Conservation (phyloP, 148 eudicot species). For the Chenopodium quinoa region DNA sequence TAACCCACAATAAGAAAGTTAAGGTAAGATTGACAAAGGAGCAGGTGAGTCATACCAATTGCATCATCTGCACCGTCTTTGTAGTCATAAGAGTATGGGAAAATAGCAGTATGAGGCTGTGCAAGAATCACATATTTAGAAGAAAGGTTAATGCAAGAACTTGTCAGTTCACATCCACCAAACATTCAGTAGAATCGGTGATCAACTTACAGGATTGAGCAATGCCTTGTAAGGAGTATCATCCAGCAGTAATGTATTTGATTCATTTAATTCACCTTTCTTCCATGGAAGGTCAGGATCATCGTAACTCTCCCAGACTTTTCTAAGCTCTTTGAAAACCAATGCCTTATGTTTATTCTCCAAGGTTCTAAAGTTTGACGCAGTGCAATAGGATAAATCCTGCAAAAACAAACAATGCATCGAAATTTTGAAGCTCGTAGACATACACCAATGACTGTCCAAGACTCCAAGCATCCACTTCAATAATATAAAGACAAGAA, state of each 20-base stretch:
- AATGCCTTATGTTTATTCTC: slow-evolving; percentile 79
- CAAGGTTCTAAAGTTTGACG: slow-evolving; percentile 64
- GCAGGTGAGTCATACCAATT: slow-evolving; percentile 50
- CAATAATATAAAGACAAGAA: background rate
- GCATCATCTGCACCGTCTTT: slow-evolving; percentile 56
- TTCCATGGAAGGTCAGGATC: slow-evolving; percentile 53
- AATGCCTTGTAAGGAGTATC: slow-evolving; percentile 98
- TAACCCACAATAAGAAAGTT: too few species aligned
- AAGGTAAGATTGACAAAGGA: background rate
- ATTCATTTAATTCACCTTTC: slow-evolving; percentile 64
- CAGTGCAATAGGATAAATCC: slow-evolving; percentile 79
- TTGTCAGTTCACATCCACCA: background rate
- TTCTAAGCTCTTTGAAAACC: slow-evolving; percentile 76
- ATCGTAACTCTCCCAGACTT: slow-evolving; percentile 61
- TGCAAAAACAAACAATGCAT: slow-evolving; percentile 29
- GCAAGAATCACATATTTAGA: slow-evolving; percentile 7
- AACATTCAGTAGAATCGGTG: background rate
- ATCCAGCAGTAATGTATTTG: slow-evolving; percentile 81
- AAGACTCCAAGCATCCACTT: background rate
- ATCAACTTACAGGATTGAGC: slow-evolving; percentile 77
- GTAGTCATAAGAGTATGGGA: slow-evolving; percentile 64
- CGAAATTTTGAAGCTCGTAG: background rate
- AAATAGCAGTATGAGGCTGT: slow-evolving; percentile 77
- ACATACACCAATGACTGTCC: background rate
- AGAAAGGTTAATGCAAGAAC: background rate